phyloP scores from a whole-genome alignment of 305 asterid species.

The Fraxinus paxiana region DNA sequence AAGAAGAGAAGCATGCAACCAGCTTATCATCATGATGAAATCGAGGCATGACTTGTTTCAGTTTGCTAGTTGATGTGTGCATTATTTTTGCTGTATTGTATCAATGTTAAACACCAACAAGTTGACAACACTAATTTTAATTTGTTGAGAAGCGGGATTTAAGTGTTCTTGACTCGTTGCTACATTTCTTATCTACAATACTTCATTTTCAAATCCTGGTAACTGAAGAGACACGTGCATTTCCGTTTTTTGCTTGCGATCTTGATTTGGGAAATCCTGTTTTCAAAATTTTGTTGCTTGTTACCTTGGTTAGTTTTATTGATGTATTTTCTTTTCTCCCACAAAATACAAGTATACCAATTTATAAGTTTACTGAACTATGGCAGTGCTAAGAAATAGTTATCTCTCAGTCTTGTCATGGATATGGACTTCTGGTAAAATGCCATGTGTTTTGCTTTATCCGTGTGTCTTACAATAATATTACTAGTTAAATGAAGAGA shows the following conservation, averaged over 20 bases:
- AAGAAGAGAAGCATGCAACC: conserved; percentile 43
- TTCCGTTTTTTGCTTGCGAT: background rate
- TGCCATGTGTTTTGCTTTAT: background rate
- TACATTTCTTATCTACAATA: background rate
- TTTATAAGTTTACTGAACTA: background rate
- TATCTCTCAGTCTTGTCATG: background rate
- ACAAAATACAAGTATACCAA: background rate
- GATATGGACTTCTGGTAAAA: conserved; percentile 1
- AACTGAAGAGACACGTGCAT: background rate
- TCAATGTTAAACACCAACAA: background rate
- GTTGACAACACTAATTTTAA: background rate
- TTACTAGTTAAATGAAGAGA: background rate
- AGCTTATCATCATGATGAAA: conserved; percentile 41
- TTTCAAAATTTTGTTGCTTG: background rate
- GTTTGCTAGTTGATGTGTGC: conserved; percentile 19
- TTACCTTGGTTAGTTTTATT: background rate
- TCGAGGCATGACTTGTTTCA: conserved; percentile 53
- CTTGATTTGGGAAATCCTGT: background rate
- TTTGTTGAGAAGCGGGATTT: background rate
- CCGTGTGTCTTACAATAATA: background rate
- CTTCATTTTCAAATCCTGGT: conserved; percentile 5
- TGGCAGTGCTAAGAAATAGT: background rate
- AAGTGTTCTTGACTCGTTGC: background rate
- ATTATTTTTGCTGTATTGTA: conserved; percentile 5
- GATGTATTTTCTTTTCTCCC: background rate